These are phyloP conservation scores for Boletus bicolor DNA, from an alignment of 768 basidiomycete species.

Conservation along the genomic window DNA sequence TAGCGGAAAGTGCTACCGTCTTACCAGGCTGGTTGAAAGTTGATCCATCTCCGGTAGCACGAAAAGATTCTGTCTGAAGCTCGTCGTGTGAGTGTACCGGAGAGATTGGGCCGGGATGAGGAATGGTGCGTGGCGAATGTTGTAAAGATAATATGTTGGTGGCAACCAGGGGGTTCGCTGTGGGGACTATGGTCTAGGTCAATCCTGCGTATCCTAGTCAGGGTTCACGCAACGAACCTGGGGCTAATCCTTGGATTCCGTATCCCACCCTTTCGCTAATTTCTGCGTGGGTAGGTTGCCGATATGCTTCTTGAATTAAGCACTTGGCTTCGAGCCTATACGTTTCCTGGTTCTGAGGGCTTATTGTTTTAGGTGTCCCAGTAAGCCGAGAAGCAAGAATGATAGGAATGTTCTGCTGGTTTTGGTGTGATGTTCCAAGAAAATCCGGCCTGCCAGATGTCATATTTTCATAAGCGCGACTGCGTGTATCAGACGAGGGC, in stretches of 20 bases:
- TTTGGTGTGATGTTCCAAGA: not conserved
- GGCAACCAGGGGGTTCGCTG: not conserved
- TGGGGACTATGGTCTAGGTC: not conserved
- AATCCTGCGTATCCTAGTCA: not conserved
- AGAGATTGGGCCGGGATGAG: not conserved
- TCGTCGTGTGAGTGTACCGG: constrained; percentile 7
- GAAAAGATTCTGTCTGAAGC: not conserved
- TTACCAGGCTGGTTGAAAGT: not conserved
- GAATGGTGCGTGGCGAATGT: not conserved
- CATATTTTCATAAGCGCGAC: constrained; percentile 2
- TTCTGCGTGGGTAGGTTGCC: constrained; percentile 7
- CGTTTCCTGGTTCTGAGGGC: constrained; percentile 1
- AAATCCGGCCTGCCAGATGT: not conserved
- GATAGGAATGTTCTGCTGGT: not conserved
- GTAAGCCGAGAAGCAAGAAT: constrained; percentile 4
- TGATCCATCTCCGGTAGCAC: not conserved
- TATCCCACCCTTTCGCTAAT: not conserved
- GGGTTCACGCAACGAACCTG: constrained; percentile 11
- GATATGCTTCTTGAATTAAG: constrained; percentile 4
- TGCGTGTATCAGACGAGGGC: not conserved
- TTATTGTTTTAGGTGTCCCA: not conserved
- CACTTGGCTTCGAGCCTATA: not conserved
- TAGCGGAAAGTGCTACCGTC: not conserved
- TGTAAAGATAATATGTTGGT: constrained; percentile 3
- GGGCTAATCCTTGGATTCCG: constrained; percentile 14